Percentiles rank a stretch among this genome's conserved stretches.
These are phyloP conservation scores for Diophrys appendiculata DNA, from an alignment of 73 alveolate genomes.

Conservation along the genomic window DNA sequence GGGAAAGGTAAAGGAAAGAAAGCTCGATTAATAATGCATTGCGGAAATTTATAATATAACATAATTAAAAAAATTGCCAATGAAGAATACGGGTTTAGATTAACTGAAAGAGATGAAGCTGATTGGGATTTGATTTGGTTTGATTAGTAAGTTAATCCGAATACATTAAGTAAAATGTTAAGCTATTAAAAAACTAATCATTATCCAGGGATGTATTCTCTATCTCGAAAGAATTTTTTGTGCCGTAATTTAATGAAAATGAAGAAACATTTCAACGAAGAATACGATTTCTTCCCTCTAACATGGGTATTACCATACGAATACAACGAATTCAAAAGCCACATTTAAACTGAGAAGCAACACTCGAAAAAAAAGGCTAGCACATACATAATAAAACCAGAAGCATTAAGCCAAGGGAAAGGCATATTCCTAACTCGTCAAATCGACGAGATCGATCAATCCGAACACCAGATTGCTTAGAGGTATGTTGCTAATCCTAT, in stretches of 20 bases:
- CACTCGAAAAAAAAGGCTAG: slow-evolving; percentile 30
- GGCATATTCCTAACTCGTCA: slow-evolving; percentile 56
- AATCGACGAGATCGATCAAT: slow-evolving; percentile 22
- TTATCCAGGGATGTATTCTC: slow-evolving; percentile 81
- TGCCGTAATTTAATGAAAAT: slow-evolving; percentile 73
- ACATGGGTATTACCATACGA: slow-evolving; percentile 87
- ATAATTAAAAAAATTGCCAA: slow-evolving; percentile 12
- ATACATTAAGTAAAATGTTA: slow-evolving; percentile 32
- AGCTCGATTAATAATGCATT: slow-evolving; percentile 25
- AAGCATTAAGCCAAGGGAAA: slow-evolving; percentile 69
- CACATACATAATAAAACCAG: slow-evolving; percentile 81
- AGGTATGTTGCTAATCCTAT: slow-evolving; percentile 76
- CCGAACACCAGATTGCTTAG: slow-evolving; percentile 58
- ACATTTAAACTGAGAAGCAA: too few species aligned
- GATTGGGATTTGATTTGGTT: slow-evolving; percentile 74
- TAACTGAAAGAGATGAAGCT: slow-evolving; percentile 47
- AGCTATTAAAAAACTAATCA: slow-evolving; percentile 75
- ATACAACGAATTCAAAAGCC: slow-evolving; percentile 64
- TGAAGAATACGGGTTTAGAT: slow-evolving; percentile 42
- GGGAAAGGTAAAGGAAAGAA: too few species aligned
- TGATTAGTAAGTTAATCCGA: slow-evolving; percentile 64
- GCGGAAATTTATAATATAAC: background rate
- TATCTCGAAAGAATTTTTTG: slow-evolving; percentile 72
- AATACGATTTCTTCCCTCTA: slow-evolving; percentile 75
- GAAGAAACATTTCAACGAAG: slow-evolving; percentile 70